phyloP scores from a whole-genome alignment of 2,329 filamentous ascomycete genomes.

The Bipolaris sorokiniana region DNA sequence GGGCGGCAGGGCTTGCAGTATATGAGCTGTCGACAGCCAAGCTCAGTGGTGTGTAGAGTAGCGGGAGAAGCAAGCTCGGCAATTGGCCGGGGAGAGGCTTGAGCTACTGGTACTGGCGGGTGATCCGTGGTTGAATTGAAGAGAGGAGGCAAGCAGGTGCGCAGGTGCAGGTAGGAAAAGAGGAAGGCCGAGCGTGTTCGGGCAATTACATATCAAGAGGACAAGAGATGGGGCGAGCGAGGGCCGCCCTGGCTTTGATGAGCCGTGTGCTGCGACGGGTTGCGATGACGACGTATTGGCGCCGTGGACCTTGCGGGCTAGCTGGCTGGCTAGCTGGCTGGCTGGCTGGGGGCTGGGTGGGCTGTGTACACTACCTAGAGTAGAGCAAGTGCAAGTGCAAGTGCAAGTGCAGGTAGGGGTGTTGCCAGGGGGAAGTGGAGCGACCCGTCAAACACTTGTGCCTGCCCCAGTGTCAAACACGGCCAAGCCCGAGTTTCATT shows the following conservation, averaged over 20 bases:
- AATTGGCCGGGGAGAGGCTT: conserved; percentile 8
- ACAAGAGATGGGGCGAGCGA: not conserved
- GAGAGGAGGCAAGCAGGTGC: not conserved
- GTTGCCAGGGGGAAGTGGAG: not conserved
- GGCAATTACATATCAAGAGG: not conserved
- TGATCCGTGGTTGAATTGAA: not conserved
- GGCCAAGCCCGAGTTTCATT: not conserved
- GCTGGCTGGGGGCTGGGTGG: not conserved
- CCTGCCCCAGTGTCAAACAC: not conserved
- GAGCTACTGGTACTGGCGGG: not conserved
- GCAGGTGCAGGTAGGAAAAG: too few relatives aligned
- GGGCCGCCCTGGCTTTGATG: not conserved
- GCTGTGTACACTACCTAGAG: not conserved
- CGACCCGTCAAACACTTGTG: not conserved
- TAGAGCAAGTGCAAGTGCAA: too few relatives aligned
- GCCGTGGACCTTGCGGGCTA: not conserved
- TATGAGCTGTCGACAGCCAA: conserved; percentile 17
- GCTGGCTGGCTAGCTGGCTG: too few relatives aligned
- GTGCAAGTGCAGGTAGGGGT: too few relatives aligned
- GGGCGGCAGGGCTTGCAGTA: conserved; percentile 17
- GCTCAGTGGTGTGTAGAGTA: conserved; percentile 11
- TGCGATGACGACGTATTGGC: not conserved
- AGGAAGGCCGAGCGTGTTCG: not conserved
- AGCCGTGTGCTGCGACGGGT: not conserved
- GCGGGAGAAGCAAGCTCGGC: conserved; percentile 2